A percentile compares a stretch with the other conserved stretches of the same genome.
These are phyloP conservation scores for Arthrobotrys conoides DNA, from an alignment of 2,329 filamentous ascomycete species.

Conservation along the genomic window DNA sequence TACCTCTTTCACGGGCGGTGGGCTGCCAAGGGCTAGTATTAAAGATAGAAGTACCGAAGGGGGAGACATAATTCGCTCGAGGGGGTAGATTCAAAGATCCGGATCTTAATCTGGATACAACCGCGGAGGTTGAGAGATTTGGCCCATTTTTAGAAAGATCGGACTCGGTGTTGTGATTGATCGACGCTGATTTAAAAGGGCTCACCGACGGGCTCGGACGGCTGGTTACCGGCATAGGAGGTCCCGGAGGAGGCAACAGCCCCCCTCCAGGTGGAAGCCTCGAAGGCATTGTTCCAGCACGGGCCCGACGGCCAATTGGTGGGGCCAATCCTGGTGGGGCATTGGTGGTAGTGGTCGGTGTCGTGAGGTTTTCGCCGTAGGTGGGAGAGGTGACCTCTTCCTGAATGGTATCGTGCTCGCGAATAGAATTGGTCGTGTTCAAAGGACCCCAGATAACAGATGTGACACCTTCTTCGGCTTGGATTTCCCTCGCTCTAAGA, in stretches of 20 bases:
- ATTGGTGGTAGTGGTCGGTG: slow-evolving; percentile 71
- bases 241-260: slow-evolving; percentile 69
- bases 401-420: slow-evolving; percentile 81
- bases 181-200: slow-evolving; percentile 79
- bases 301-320: slow-evolving; percentile 81
- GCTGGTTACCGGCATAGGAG: slow-evolving; percentile 80
- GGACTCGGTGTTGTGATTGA: slow-evolving; percentile 67
- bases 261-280: slow-evolving; percentile 85
- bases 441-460: slow-evolving; percentile 89
- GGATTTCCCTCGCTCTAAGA: slow-evolving; percentile 89
- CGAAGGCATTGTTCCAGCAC: slow-evolving; percentile 96
- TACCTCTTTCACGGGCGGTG: slow-evolving; percentile 79
- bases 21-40: slow-evolving; percentile 81
- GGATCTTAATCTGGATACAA: slow-evolving; percentile 64
- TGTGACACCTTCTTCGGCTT: slow-evolving; percentile 92
- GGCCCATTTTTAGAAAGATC: slow-evolving; percentile 66
- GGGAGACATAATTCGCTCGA: slow-evolving; percentile 67
- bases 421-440: slow-evolving; percentile 95
- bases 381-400: slow-evolving; percentile 69
- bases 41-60: slow-evolving; percentile 92
- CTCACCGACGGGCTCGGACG: slow-evolving; percentile 88
- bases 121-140: slow-evolving; percentile 63
- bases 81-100: slow-evolving; percentile 64
- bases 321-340: slow-evolving; percentile 75
- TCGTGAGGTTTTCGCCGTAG: slow-evolving; percentile 66